Evolutionary conservation across 108 stramenopile genomes (phyloP), one percentile per base, ranked within the genome.

Genomic region (Licmophora abbreviata): DNA sequence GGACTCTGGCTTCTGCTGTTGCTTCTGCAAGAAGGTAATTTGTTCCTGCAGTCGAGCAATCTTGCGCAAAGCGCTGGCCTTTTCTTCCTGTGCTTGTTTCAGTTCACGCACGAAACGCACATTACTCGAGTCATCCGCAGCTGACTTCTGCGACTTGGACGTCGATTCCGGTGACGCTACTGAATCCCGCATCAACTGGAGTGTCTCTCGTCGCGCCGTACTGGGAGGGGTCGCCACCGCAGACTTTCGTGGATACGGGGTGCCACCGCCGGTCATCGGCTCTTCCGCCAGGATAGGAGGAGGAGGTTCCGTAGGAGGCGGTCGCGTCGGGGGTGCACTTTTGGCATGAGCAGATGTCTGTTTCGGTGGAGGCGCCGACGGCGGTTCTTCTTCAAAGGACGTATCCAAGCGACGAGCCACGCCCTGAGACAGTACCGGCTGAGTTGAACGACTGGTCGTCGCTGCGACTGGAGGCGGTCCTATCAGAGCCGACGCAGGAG

Each of bases 1-100:
- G 69, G 69, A 65, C 65, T 71, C 33, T 68, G 26, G n/a, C 15
- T 76, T 27, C 6, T 20, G 34, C 21, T 71, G 53, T 29, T 55
- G 56, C 20, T 68, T 44, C 1, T 66, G 42, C 27, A 76, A 29
- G 23, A 76, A 38, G 29, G 41, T 34, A 29, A 36, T 24, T 54
- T 47, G 44, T 29, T 41, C 50, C 36, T 55, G 43, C 14, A 66
- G 31, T 24, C 61, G 14, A 1, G 37, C 51, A 15, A 70, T 48
- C 59, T 66, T 55, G 8, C 43, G 30, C 21, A 75, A 35, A 9
- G 68, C 69, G 6, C 60, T 31, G 8, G 38, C 52, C 32, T 70
- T 69, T 1, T 69, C 74, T 25, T 66, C 26, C 11, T 66, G 44
- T 12, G 56, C 38, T 27, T 64, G 38, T 38, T 48, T 21, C n/a